phyloP scores from a whole-genome alignment of 2,329 filamentous ascomycete genomes.

The Colletotrichum sp. region DNA sequence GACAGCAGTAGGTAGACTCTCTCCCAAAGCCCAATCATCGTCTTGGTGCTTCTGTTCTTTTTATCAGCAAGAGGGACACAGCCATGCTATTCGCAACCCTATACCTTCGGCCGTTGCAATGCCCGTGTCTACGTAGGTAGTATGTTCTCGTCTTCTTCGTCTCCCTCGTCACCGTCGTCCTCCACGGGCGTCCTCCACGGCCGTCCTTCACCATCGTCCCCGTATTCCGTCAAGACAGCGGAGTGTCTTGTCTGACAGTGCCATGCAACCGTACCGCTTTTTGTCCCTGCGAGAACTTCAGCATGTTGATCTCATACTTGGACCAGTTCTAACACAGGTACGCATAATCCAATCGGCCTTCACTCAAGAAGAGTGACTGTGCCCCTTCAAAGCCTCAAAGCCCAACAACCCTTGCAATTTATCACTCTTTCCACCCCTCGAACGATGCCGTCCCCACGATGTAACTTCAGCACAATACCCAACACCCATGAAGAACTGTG shows the following conservation, averaged over 20 bases:
- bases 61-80: too few relatives aligned
- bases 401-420: neutral
- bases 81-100: accelerated
- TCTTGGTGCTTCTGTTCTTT: too few relatives aligned
- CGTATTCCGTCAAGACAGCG: neutral
- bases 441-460: neutral
- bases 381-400: neutral
- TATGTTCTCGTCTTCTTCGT: neutral
- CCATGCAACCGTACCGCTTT: accelerated
- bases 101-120: accelerated
- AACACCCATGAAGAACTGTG: neutral
- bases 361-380: neutral
- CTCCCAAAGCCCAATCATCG: neutral
- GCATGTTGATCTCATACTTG: accelerated
- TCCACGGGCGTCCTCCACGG: too few relatives aligned
- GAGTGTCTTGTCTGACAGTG: neutral
- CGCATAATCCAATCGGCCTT: neutral
- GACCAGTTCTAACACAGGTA: neutral
- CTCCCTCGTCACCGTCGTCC: neutral
- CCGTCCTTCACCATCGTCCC: neutral
- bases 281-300: accelerated
- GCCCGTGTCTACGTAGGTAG: too few relatives aligned
- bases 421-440: neutral
- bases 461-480: neutral
- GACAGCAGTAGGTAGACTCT: neutral